These are phyloP conservation scores for Plasmodium vivax DNA, from an alignment of 169 alveolate genomes.

Conservation along the genomic window DNA sequence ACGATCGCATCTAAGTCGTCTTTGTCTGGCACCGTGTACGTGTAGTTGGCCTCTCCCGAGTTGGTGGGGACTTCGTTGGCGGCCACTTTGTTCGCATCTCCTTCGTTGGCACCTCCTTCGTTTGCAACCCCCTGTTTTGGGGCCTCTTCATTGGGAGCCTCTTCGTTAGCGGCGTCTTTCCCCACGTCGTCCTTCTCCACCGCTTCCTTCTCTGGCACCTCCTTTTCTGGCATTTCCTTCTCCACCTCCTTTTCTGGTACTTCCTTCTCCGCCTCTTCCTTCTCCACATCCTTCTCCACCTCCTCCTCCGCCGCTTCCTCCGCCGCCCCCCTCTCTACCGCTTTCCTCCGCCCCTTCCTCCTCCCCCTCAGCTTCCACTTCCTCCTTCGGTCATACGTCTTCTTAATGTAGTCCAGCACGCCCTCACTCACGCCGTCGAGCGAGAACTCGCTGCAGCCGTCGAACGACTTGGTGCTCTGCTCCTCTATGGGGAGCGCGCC, in stretches of 20 bases:
- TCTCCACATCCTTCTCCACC: too few species aligned
- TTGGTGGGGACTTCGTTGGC: neutral
- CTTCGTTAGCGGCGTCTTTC: neutral
- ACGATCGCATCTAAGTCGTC: neutral
- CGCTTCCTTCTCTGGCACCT: neutral
- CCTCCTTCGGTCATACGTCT: neutral
- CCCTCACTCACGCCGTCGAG: neutral
- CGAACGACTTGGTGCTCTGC: neutral
- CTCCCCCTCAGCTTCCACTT: neutral
- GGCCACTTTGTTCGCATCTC: neutral
- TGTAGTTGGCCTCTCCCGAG: neutral
- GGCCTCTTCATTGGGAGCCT: neutral
- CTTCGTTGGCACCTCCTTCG: neutral
- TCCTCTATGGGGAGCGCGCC: neutral
- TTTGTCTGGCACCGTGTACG: neutral
- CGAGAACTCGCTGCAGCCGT: neutral
- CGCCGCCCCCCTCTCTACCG: neutral
- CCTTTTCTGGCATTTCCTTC: too few species aligned
- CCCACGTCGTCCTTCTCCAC: neutral
- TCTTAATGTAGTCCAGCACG: neutral
- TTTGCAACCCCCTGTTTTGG: neutral
- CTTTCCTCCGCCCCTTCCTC: neutral
- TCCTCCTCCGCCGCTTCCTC: neutral
- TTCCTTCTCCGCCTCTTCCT: neutral
- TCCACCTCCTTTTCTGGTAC: too few species aligned